These are phyloP conservation scores for Rhodofomes roseus DNA, from an alignment of 1,284 basidiomycete species.

Conservation along the genomic window DNA sequence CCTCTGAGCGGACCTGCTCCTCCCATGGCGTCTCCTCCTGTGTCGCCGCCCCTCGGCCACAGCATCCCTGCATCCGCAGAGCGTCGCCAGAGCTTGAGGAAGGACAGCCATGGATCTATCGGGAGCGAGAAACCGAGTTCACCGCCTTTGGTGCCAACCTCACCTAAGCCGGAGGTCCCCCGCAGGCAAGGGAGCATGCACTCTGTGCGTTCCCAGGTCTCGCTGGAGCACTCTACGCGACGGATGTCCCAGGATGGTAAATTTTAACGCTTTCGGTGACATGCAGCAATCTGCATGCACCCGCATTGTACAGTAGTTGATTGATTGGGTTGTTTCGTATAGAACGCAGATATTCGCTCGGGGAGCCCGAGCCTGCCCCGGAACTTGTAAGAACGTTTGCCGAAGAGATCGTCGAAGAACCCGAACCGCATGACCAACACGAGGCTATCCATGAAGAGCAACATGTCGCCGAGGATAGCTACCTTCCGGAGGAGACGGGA, in stretches of 20 bases:
- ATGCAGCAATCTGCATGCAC: constrained; percentile 7
- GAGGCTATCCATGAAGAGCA: constrained; percentile 7
- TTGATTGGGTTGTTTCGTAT: constrained; percentile 18
- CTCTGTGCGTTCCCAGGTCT: constrained; percentile 16
- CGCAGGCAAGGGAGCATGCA: constrained; percentile 27
- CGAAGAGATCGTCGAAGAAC: constrained; percentile 7
- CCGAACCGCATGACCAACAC: constrained; percentile 3
- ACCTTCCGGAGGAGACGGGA: neutral
- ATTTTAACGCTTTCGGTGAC: constrained; percentile 35
- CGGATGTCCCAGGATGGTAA: constrained; percentile 44
- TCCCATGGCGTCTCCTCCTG: constrained; percentile 3
- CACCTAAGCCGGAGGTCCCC: constrained; percentile 14
- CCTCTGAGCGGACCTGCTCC: constrained; percentile 45
- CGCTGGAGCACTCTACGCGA: constrained; percentile 8
- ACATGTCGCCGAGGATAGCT: constrained; percentile 1
- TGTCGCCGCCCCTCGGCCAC: neutral
- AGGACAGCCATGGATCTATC: constrained; percentile 7
- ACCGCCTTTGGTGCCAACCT: constrained; percentile 10
- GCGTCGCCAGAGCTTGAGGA: constrained; percentile 12
- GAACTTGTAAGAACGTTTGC: neutral
- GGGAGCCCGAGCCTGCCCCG: constrained; percentile 7
- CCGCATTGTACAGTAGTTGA: constrained; percentile 28
- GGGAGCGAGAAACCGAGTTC: constrained; percentile 1
- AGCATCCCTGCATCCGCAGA: neutral
- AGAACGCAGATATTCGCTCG: constrained; percentile 10